Evolutionary conservation across 208 protist species (phyloP).

Genomic region (Leishmania braziliensis): DNA sequence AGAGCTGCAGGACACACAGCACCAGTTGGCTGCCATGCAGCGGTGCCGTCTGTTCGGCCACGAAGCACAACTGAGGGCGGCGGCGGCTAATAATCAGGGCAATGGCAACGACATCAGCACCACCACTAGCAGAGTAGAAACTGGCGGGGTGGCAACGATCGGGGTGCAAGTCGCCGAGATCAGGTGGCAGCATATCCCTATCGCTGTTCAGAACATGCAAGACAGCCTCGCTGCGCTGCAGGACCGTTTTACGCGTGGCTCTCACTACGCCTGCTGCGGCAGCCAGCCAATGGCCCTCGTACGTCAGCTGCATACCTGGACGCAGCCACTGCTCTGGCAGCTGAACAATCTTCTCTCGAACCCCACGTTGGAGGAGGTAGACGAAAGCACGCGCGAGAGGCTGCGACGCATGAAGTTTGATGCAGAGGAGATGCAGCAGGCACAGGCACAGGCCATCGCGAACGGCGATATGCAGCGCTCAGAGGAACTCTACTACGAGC

Average conservation of each 20-base stretch:
- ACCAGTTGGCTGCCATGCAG: constrained; percentile 14
- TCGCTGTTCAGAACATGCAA: constrained; percentile 36
- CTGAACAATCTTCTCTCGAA: constrained; percentile 46
- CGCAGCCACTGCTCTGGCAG: constrained; percentile 51
- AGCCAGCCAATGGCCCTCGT: constrained; percentile 17
- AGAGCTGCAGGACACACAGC: constrained; percentile 19
- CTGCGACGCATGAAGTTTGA: constrained; percentile 76
- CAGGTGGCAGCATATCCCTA: constrained; percentile 20
- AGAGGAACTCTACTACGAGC: constrained; percentile 82
- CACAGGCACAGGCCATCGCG: constrained; percentile 72
- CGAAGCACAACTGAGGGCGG: constrained; percentile 15
- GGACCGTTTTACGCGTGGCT: constrained; percentile 11
- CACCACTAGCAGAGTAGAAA: background rate
- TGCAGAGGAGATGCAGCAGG: constrained; percentile 69
- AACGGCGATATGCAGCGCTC: constrained; percentile 83
- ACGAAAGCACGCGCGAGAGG: constrained; percentile 61
- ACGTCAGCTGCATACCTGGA: constrained; percentile 40
- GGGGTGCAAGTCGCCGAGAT: background rate
- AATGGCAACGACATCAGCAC: background rate
- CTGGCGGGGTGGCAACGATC: background rate
- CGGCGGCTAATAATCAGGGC: background rate
- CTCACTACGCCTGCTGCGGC: constrained; percentile 34
- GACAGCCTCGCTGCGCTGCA: constrained; percentile 37
- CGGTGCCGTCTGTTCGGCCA: constrained; percentile 24
- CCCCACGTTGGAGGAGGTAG: constrained; percentile 35